Percentiles rank a stretch among this genome's conserved stretches.
Evolutionary conservation across 495 filamentous ascomycete species (phyloP).

Genomic region (Cudoniella acicularis): DNA sequence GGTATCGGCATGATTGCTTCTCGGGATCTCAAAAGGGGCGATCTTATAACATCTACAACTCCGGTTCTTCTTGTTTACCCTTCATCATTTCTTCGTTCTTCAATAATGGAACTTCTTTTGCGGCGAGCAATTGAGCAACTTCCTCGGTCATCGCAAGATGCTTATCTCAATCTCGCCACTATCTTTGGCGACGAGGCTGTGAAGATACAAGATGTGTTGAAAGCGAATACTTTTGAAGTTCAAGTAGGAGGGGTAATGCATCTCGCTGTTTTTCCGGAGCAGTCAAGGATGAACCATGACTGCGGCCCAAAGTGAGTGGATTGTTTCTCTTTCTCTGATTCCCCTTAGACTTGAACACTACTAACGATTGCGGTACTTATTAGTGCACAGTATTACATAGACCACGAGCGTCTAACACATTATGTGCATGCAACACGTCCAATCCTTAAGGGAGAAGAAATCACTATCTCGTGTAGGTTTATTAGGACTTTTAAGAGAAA

Average conservation of each 20-base stretch:
- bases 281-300: slow-evolving; percentile 1
- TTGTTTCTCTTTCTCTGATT: too few species aligned
- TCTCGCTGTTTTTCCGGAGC: not conserved
- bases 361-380: not conserved
- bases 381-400: slow-evolving; percentile 1
- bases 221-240: slow-evolving; percentile 1
- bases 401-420: not conserved
- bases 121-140: not conserved
- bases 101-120: not conserved
- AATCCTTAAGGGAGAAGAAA: not conserved
- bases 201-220: not conserved
- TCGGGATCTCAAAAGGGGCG: not conserved
- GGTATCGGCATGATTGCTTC: not conserved
- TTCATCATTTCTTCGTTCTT: not conserved
- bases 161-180: not conserved
- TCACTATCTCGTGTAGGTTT: slow-evolving; percentile 6
- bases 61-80: not conserved
- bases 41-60: not conserved
- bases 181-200: not conserved
- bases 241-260: not conserved
- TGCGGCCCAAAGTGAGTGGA: not conserved
- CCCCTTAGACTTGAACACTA: not conserved
- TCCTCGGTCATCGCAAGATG: not conserved
- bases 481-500: not conserved
- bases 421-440: not conserved